phyloP scores from a whole-genome alignment of 257 asterid genomes.

The Ligustrum vulgare region DNA sequence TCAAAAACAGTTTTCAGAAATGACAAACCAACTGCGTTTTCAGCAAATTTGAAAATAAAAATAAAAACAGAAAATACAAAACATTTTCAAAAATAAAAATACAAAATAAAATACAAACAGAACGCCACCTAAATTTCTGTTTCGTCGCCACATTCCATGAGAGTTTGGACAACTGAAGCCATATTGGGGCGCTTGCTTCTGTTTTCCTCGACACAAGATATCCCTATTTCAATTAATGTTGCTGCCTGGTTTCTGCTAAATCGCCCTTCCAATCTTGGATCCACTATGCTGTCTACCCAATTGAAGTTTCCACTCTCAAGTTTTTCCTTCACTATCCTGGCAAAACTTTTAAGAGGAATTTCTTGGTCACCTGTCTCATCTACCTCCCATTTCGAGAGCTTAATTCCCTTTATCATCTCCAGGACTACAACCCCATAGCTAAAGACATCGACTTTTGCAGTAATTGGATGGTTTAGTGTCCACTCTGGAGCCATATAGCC shows the following conservation, averaged over 20 bases:
- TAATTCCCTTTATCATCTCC: constrained; percentile 12
- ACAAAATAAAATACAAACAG: no score
- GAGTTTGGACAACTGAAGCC: constrained; percentile 15
- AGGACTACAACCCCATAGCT: constrained; percentile 16
- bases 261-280: not conserved
- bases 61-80: no score
- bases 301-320: not conserved
- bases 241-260: not conserved
- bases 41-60: no score
- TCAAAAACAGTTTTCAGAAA: no score
- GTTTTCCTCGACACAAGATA: constrained; percentile 19
- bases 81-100: no score
- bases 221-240: not conserved
- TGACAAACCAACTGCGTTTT: no score
- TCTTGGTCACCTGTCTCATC: not conserved
- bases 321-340: constrained; percentile 9
- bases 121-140: no score
- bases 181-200: constrained; percentile 9
- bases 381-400: not conserved
- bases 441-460: constrained; percentile 21
- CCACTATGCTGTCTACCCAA: constrained; percentile 11
- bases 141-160: not conserved
- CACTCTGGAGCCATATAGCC: constrained; percentile 25
- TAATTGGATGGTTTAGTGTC: constrained; percentile 17
- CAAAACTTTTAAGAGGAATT: not conserved